A percentile compares a stretch with the other conserved stretches of the same genome.
phyloP scores from a whole-genome alignment of 2,329 filamentous ascomycete species.

The Penicillium sp. region DNA sequence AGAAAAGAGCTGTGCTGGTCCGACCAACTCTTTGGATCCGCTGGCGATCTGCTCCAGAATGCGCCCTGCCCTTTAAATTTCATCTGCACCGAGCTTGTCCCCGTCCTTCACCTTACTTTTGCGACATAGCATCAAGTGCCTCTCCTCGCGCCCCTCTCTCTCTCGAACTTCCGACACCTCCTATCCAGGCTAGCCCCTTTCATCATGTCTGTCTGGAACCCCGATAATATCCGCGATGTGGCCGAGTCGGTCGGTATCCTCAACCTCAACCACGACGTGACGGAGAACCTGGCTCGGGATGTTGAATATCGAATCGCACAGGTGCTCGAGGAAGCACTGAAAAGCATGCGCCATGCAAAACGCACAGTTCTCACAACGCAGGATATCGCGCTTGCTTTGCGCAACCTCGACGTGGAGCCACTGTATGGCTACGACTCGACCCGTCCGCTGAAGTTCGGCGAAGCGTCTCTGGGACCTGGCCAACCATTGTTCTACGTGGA shows the following conservation, averaged over 20 bases:
- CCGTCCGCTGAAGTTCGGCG: conserved; percentile 81
- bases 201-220: conserved; percentile 76
- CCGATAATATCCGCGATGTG: conserved; percentile 91
- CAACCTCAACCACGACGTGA: conserved; percentile 75
- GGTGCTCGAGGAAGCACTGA: conserved; percentile 87
- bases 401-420: conserved; percentile 85
- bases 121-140: not conserved
- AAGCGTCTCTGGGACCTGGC: conserved; percentile 86
- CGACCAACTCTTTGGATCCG: conserved; percentile 1
- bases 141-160: not conserved
- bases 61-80: conserved; percentile 9
- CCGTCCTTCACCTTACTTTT: not conserved
- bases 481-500: conserved; percentile 97
- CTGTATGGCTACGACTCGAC: conserved; percentile 95
- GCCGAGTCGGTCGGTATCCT: conserved; percentile 91
- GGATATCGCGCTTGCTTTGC: conserved; percentile 81
- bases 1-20: not conserved
- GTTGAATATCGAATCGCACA: conserved; percentile 93
- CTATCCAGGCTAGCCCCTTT: not conserved
- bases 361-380: conserved; percentile 83
- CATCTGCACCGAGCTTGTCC: not conserved
- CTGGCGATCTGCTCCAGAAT: conserved; percentile 15
- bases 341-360: conserved; percentile 90
- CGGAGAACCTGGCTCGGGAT: conserved; percentile 83
- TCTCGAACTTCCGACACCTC: not conserved